Conservation (phyloP, 169 alveolate genomes). For the Plasmodium gonderi region DNA sequence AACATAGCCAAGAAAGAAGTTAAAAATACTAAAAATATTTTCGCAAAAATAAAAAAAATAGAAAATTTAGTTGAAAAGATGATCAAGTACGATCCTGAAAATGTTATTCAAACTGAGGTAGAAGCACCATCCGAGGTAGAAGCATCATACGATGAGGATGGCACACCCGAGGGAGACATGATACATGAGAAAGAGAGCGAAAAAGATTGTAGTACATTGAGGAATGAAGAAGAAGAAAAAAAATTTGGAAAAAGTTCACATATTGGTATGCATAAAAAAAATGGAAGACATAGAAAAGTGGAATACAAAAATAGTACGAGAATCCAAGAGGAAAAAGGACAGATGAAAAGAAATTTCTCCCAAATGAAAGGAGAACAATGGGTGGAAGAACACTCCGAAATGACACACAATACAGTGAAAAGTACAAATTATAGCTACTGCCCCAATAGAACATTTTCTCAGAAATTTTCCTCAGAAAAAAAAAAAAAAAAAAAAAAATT, state of each 20-base stretch:
- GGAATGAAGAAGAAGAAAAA: background rate
- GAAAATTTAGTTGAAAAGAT: constrained; percentile 51
- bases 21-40: constrained; percentile 24
- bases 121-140: background rate
- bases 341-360: constrained; percentile 8
- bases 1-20: constrained; percentile 56
- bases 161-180: too few relatives aligned
- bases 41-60: constrained; percentile 31
- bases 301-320: background rate
- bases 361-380: background rate
- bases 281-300: background rate
- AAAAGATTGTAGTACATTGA: too few relatives aligned
- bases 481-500: constrained; percentile 9
- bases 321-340: background rate
- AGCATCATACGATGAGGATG: too few relatives aligned
- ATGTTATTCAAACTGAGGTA: background rate
- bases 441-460: constrained; percentile 36
- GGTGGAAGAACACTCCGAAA: background rate
- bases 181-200: background rate
- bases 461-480: constrained; percentile 37
- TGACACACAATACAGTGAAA: background rate
- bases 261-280: background rate
- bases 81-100: constrained; percentile 36
- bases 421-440: background rate
- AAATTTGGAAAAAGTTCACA: background rate